Base-by-base conservation (phyloP, 192 early-diverging fungal species). In the Podila minutissima region DNA sequence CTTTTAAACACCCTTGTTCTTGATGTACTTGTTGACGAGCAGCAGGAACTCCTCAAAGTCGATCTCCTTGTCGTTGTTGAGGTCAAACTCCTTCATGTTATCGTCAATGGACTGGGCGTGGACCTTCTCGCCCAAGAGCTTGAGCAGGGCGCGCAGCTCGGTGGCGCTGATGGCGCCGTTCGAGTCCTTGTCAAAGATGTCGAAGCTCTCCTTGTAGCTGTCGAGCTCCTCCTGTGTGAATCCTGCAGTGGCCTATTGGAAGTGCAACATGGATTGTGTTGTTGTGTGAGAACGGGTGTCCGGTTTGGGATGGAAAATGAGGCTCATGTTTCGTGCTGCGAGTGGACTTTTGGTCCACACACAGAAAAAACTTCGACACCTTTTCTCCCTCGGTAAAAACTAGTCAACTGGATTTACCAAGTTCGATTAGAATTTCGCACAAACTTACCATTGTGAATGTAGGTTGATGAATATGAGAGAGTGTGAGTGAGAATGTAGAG, bases 1-100 rank as follows among this genome's bases (percentile, higher is more conserved):
- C 17, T 0, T 22, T 37, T 41, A 22, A 37, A 63, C 62, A 15
- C 35, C 31, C 48, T 61, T 76, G 74, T 76, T 76, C 29, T 66
- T 69, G 62, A 63, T 62, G 22, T 71, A 22, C 55, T 64, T 71
- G 49, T 22, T 59, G 15, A 38, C 69, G 24, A 78, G 24, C 7
- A 26, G 35, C 17, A 78, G 19, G 41, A 78, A 78, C 69, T 78
- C 75, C 0, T 71, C 37, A 49, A 78, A 78, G 59, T 78, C 77
- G 20, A 81, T 81, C 12, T 69, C 62, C 22, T 69, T 13, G 50
- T 81, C 71, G 17, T 68, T 63, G 66, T 81, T 73, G 66, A 71
- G 69, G 48, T 81, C 77, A 51, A 66, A 81, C 71, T 69, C 53
- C 10, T 62, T 5, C 51, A 81, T 55, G 5, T 48, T 46, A 1